These are phyloP conservation scores for Epichloe sp. DNA, from an alignment of 2,329 filamentous ascomycete genomes.

Conservation along the genomic window DNA sequence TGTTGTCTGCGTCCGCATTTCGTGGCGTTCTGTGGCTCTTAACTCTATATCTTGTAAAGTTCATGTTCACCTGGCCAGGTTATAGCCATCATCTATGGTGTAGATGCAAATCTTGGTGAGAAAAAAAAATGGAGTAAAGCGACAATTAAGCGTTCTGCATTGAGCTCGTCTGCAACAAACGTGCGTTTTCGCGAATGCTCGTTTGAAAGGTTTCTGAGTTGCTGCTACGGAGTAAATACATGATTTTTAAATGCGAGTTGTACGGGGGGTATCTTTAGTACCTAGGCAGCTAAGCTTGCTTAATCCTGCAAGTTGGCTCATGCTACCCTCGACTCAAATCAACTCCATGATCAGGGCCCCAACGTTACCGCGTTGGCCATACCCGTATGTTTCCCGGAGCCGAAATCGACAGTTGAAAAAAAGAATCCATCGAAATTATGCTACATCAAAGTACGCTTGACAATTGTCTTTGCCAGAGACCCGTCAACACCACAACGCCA, in stretches of 20 bases:
- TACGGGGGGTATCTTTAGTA: not conserved
- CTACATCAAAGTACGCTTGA: not conserved
- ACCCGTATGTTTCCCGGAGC: not conserved
- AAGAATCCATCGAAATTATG: not conserved
- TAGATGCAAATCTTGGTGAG: too few relatives aligned
- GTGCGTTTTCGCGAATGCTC: too few relatives aligned
- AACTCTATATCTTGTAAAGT: not conserved
- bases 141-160: too few relatives aligned
- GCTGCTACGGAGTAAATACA: too few relatives aligned
- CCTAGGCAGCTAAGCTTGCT: not conserved
- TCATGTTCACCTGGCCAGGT: not conserved
- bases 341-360: not conserved
- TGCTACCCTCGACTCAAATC: not conserved
- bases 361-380: not conserved
- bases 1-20: too few relatives aligned
- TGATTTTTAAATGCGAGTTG: not conserved
- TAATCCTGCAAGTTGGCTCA: not conserved
- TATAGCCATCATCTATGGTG: too few relatives aligned
- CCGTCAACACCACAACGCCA: conserved; percentile 4
- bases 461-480: not conserved
- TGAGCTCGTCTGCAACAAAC: too few relatives aligned
- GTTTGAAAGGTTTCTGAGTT: too few relatives aligned
- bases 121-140: too few relatives aligned
- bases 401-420: not conserved
- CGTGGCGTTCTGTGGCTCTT: too few relatives aligned